These are phyloP conservation scores for Fusarium setosum DNA, from an alignment of 2,329 filamentous ascomycete genomes.

Conservation along the genomic window DNA sequence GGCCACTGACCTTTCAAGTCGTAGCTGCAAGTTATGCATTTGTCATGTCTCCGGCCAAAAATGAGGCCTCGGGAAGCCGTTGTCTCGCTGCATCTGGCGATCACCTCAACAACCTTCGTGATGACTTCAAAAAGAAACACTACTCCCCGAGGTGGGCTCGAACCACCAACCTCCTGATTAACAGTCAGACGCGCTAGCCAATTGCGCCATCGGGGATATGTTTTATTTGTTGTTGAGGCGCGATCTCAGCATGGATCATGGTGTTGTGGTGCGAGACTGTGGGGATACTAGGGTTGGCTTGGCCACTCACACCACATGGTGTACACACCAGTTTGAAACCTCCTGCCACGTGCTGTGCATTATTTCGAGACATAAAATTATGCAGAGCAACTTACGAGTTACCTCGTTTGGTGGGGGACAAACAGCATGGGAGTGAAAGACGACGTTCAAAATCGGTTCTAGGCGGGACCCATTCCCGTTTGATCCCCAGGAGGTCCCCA, in stretches of 20 bases:
- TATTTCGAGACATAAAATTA: background rate
- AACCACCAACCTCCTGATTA: constrained; percentile 51
- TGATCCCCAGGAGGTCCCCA: too few species aligned
- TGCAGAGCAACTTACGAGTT: background rate
- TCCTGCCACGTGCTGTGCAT: background rate
- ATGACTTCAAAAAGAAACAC: background rate
- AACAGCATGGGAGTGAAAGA: too few species aligned
- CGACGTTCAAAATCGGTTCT: background rate
- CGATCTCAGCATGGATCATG: background rate
- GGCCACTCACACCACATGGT: background rate
- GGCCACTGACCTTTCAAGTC: too few species aligned
- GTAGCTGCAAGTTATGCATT: too few species aligned
- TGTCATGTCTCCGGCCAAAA: too few species aligned
- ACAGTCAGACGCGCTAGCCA: constrained; percentile 72
- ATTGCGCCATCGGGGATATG: constrained; percentile 52
- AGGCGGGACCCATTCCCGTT: background rate
- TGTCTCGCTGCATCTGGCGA: too few species aligned
- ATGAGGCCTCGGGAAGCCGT: too few species aligned
- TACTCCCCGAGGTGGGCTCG: constrained; percentile 16
- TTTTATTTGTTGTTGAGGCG: background rate
- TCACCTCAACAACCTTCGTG: too few species aligned
- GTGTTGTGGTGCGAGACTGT: background rate
- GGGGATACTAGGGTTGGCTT: background rate
- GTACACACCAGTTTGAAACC: background rate
- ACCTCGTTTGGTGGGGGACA: background rate